These are phyloP conservation scores for Ophiostoma piceae DNA, from an alignment of 2,329 filamentous ascomycete species.

Conservation along the genomic window DNA sequence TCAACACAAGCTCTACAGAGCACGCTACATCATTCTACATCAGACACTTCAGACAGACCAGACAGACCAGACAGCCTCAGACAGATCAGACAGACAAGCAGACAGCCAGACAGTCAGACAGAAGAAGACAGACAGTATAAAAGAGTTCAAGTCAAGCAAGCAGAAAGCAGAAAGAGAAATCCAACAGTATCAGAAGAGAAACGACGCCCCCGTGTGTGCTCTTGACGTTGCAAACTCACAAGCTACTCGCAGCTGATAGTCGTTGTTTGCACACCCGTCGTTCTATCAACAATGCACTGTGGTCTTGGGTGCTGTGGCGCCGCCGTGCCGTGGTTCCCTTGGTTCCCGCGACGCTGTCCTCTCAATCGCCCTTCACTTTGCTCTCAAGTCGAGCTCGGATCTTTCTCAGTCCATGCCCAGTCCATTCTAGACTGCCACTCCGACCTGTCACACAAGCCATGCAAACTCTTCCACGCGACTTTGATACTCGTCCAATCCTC, in stretches of 20 bases:
- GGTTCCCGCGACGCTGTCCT: neutral
- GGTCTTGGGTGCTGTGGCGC: no score
- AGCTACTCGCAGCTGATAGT: neutral
- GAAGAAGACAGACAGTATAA: slow-evolving; percentile 23
- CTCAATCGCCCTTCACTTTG: neutral
- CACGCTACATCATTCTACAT: slow-evolving; percentile 53
- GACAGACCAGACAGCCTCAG: slow-evolving; percentile 41
- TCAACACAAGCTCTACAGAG: neutral
- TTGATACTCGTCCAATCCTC: neutral
- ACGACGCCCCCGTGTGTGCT: neutral
- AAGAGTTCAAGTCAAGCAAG: slow-evolving; percentile 4
- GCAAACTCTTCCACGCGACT: neutral
- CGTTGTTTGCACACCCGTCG: neutral
- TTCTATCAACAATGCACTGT: neutral
- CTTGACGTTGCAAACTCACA: slow-evolving; percentile 5
- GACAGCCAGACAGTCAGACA: slow-evolving; percentile 25
- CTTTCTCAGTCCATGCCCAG: neutral
- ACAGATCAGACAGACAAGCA: slow-evolving; percentile 20
- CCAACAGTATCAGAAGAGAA: slow-evolving; percentile 7
- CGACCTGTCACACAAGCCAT: neutral
- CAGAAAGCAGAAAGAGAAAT: slow-evolving; percentile 26
- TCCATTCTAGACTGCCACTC: neutral
- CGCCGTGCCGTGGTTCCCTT: neutral
- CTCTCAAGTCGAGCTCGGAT: neutral
- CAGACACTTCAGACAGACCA: slow-evolving; percentile 38